These are phyloP conservation scores for Akanthomyces dipterigenus DNA, from an alignment of 2,329 filamentous ascomycete species.

Conservation along the genomic window DNA sequence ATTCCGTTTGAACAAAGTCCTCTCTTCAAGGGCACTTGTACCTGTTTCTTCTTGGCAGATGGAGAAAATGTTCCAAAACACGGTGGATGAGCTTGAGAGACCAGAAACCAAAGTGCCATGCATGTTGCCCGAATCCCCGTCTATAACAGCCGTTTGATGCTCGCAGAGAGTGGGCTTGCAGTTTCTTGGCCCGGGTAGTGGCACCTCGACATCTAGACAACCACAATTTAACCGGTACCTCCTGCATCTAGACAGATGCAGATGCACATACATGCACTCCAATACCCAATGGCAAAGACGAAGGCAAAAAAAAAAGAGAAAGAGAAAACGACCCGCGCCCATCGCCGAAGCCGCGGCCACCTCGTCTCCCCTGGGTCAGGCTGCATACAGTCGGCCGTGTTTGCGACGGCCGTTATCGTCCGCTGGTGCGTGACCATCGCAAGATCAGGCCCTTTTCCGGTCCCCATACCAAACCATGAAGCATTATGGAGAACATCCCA, in stretches of 20 bases:
- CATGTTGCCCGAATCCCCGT: not conserved
- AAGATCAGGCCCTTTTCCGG: not conserved
- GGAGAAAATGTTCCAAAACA: not conserved
- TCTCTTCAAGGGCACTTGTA: not conserved
- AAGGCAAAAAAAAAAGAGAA: not conserved
- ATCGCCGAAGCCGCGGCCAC: not conserved
- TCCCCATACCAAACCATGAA: not conserved
- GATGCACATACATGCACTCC: not conserved
- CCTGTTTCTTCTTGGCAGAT: not conserved
- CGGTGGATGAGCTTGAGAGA: not conserved
- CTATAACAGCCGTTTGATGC: not conserved
- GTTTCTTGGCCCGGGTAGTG: not conserved
- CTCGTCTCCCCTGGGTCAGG: not conserved
- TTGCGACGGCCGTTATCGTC: constrained; percentile 1
- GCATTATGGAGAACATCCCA: not conserved
- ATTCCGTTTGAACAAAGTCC: not conserved
- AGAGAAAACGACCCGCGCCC: not conserved
- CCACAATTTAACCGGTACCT: not conserved
- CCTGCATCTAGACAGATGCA: not conserved
- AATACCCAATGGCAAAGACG: not conserved
- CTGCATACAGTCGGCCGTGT: not conserved
- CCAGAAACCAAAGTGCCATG: not conserved
- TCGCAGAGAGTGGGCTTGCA: not conserved
- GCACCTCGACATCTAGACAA: not conserved
- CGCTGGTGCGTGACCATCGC: not conserved